phyloP scores from a whole-genome alignment of 345 rosid genomes.

The Camelina hispida region DNA sequence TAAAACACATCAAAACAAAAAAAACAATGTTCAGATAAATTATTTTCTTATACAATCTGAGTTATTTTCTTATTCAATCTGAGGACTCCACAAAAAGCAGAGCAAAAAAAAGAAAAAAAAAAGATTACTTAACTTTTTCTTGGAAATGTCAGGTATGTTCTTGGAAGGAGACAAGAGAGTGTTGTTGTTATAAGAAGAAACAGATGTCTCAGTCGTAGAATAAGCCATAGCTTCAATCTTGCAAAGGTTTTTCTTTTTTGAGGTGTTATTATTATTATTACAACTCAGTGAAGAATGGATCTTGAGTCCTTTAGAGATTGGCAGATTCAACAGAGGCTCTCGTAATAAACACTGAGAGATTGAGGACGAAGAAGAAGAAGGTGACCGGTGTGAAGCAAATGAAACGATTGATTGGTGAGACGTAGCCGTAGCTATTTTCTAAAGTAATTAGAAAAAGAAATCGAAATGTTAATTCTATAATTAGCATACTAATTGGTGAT shows the following conservation, averaged over 20 bases:
- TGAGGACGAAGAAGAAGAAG: conserved; percentile 37
- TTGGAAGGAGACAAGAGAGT: conserved; percentile 61
- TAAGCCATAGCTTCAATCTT: conserved; percentile 58
- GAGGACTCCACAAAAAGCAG: background rate
- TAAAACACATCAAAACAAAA: conserved; percentile 30
- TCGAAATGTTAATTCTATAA: background rate
- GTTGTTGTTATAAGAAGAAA: conserved; percentile 43
- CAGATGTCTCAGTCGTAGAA: conserved; percentile 56
- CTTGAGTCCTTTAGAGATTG: conserved; percentile 48
- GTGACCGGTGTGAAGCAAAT: conserved; percentile 47
- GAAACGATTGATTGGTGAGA: conserved; percentile 58
- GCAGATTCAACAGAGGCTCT: conserved; percentile 44
- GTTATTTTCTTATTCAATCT: background rate
- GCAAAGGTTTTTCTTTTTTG: conserved; percentile 42
- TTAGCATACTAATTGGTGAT: background rate
- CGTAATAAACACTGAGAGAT: conserved; percentile 43
- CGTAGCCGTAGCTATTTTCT: conserved; percentile 68
- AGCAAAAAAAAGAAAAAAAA: background rate
- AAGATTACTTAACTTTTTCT: conserved; percentile 64
- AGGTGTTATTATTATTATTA: conserved; percentile 1
- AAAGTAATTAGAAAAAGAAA: conserved; percentile 26
- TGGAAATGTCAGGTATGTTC: conserved; percentile 47
- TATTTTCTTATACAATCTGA: too few relatives aligned
- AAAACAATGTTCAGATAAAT: background rate
- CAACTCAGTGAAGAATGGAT: conserved; percentile 39